Base-by-base conservation (phyloP, 2,329 filamentous ascomycete genomes). In the Xylaria hypoxylon region DNA sequence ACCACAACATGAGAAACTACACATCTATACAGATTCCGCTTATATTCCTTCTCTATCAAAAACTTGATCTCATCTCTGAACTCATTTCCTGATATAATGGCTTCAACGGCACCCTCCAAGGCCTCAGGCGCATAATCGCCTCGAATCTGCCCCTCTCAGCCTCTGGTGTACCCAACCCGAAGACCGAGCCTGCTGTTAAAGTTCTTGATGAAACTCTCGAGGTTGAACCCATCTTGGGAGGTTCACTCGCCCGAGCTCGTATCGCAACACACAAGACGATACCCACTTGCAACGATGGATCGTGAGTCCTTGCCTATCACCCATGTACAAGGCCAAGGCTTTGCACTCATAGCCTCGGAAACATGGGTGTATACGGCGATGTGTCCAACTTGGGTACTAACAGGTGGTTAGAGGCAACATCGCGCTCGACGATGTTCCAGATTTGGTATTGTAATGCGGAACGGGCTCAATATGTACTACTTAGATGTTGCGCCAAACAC, bases 381-480 rank as follows among this genome's bases (percentile, higher is more conserved):
- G 58, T 47, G 26, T 42, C 19, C 50, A n/a, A 52, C 1, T 28
- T 3, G 10, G 24, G 24, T 33, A 15, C 50, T 68, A 40, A 62
- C 55, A 47, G n/a, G 13, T 24, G 15, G 4, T 38, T 28, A 75
- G 73, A 59, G 74, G 73, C 28, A 64, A 67, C 17, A 63, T 77
- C 24, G 62, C 71, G 7, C 71, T 76, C 7, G 72, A 75, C 4
- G 59, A 73, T 10, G 74, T 74, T 15, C 76, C 74, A 7, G 76
- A 2, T 51, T 72, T 24, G 76, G 76, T n/a, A 74, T 78, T 42
- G 75, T 77, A 33, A 63, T 79, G 35, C 75, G 76, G 8, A 73
- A 76, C 6, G 75, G 75, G 40, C 68, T 75, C 15, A 75, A 78
- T 44, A 67, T 77, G 62, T 78, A 74, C 45, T 76, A 75, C 56